Conservation (phyloP, 176 grass and related monocot genomes). For the Carex myosuroides region DNA sequence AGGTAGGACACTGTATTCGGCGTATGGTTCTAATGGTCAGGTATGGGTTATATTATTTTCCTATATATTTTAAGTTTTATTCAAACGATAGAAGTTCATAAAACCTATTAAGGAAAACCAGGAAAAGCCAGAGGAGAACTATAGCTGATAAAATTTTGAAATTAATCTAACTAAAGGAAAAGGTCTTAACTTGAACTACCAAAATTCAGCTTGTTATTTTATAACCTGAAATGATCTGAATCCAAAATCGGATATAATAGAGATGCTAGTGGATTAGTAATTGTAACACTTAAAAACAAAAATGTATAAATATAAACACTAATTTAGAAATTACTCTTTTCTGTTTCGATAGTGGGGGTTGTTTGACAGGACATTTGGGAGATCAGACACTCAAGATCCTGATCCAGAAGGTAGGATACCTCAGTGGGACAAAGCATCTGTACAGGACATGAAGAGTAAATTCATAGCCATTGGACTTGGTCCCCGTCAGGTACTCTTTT, state of each 20-base stretch:
- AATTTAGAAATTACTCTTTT: slow-evolving; percentile 2
- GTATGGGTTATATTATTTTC: slow-evolving; percentile 23
- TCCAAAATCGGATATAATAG: not conserved
- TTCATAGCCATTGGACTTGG: slow-evolving; percentile 65
- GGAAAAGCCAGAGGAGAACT: not conserved
- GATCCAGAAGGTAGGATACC: slow-evolving; percentile 90
- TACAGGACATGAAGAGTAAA: slow-evolving; percentile 87
- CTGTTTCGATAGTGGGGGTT: slow-evolving; percentile 61
- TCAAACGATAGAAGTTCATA: not conserved
- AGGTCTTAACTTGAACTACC: not conserved
- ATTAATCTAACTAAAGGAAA: not conserved
- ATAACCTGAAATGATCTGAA: not conserved
- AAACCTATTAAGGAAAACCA: too few relatives aligned
- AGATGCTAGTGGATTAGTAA: not conserved
- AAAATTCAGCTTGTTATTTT: not conserved
- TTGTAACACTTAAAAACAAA: not conserved
- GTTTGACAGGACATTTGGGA: slow-evolving; percentile 78
- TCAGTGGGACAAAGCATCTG: slow-evolving; percentile 78
- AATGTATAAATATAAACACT: not conserved
- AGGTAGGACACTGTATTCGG: slow-evolving; percentile 66
- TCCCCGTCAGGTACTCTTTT: slow-evolving; percentile 68
- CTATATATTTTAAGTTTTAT: not conserved
- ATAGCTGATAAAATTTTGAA: not conserved
- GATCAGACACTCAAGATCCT: slow-evolving; percentile 51
- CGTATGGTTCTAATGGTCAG: slow-evolving; percentile 96